Base-by-base conservation (phyloP, 148 eudicot genomes). In the Vaccinium darrowii region DNA sequence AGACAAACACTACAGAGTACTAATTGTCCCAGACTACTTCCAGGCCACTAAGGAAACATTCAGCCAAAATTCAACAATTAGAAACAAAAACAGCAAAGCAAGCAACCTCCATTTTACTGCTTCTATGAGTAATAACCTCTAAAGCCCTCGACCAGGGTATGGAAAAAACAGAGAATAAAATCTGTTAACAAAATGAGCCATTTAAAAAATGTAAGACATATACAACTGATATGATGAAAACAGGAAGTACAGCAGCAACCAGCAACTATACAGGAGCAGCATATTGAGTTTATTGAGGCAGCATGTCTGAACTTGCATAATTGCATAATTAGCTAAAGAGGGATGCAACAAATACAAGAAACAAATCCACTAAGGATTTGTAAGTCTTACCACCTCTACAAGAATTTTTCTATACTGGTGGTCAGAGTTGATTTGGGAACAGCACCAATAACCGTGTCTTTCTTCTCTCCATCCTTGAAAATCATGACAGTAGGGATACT, bases 401-500 rank as follows among this genome's bases (percentile, higher is more conserved):
- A 88, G 91, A 92, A 91, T 83, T 94, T 96, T 83, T 96, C 98
- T 54, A 94, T 94, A 92, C 90, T 86, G 74, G 88, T 88, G 81
- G 92, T 85, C 79, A 96, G 89, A 13, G 97, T 93, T 21, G 94
- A 52, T 84, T 93, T 94, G 5, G 99, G 98, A 84, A 96, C 99
- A n/a, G 99, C 99, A 27, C 99, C 99, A 81, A 93, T 94, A 73
- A 96, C 90, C 15, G 97, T 89, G 23, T 95, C 98, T 89, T 95
- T 96, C 92, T 93, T 95, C 90, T 96, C 98, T 18, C 99, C 99
- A 49, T 76, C 85, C 89, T 93, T 96, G 92, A 94, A 96, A 82
- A 96, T 91, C 51, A 96, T 85, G 82, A 93, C 94, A 7, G 98
- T 96, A 2, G 99, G 99, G 81, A 96, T 93, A 92, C 98, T 96